Evolutionary conservation across 495 filamentous ascomycete species (phyloP).

Genomic region (Talaromyces trachyspermus): DNA sequence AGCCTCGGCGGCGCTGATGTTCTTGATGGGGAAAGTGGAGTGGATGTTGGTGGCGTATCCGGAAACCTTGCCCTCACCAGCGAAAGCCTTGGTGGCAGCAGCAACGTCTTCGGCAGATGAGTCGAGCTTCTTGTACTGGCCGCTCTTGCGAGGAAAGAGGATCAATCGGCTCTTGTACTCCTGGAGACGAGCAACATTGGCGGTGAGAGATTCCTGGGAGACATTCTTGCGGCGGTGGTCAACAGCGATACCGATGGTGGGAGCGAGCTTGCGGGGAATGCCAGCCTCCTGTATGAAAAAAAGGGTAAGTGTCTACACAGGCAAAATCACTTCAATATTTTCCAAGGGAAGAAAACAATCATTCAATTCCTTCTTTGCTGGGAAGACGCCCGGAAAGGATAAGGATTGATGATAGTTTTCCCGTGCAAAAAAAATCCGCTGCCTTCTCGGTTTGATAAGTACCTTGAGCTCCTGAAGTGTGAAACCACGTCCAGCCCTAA

Average conservation of each 20-base stretch:
- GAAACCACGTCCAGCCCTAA: slow-evolving; percentile 95
- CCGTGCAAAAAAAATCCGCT: no score
- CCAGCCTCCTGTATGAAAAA: slow-evolving; percentile 78
- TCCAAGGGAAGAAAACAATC: background rate
- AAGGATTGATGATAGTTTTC: no score
- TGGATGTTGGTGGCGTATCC: slow-evolving; percentile 48
- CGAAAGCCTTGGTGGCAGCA: slow-evolving; percentile 52
- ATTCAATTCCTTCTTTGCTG: background rate
- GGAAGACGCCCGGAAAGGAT: no score
- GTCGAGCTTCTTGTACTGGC: slow-evolving; percentile 86
- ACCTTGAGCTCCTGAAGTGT: slow-evolving; percentile 96
- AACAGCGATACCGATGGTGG: slow-evolving; percentile 93
- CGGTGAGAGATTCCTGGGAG: slow-evolving; percentile 82
- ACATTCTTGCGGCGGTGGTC: slow-evolving; percentile 95
- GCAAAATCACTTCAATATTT: slow-evolving; percentile 4
- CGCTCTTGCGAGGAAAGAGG: slow-evolving; percentile 92
- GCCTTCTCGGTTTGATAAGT: no score
- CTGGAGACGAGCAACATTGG: slow-evolving; percentile 93
- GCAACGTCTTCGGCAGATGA: slow-evolving; percentile 79
- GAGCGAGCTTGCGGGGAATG: slow-evolving; percentile 88
- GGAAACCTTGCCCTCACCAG: slow-evolving; percentile 43
- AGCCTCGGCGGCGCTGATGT: slow-evolving; percentile 47
- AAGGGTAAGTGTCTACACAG: no score
- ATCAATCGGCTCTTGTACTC: slow-evolving; percentile 92
- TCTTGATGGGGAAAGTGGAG: slow-evolving; percentile 62